These are phyloP conservation scores for Aspergillus tamarii DNA, from an alignment of 2,329 filamentous ascomycete species.

Conservation along the genomic window DNA sequence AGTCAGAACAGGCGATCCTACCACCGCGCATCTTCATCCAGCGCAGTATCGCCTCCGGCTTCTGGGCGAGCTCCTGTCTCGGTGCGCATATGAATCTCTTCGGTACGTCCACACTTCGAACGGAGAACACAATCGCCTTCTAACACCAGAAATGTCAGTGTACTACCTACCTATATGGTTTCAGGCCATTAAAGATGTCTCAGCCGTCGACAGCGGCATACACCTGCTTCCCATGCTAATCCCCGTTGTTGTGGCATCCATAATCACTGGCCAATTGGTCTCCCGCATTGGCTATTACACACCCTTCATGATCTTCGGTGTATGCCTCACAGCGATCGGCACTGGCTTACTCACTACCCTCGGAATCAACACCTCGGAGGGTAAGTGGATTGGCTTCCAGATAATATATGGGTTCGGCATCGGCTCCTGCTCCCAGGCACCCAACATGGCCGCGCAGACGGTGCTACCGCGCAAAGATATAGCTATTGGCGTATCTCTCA, in stretches of 20 bases:
- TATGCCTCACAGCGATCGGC: constrained; percentile 40
- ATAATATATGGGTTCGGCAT: constrained; percentile 38
- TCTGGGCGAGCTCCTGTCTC: constrained; percentile 15
- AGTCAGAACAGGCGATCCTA: constrained; percentile 31
- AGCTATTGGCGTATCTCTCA: constrained; percentile 37
- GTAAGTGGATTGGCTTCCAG: constrained; percentile 45
- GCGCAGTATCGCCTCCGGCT: constrained; percentile 18
- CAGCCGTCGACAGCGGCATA: constrained; percentile 49
- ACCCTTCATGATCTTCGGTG: constrained; percentile 38
- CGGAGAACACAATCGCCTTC: background rate
- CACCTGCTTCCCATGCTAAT: constrained; percentile 42
- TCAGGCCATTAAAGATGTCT: constrained; percentile 50
- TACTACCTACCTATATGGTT: constrained; percentile 52
- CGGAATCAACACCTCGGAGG: constrained; percentile 32
- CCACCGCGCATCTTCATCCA: constrained; percentile 29
- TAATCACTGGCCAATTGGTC: constrained; percentile 32
- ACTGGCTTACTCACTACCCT: constrained; percentile 47
- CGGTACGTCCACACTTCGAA: background rate
- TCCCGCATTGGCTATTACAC: constrained; percentile 41
- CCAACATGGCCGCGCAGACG: constrained; percentile 39
- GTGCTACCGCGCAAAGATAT: constrained; percentile 36
- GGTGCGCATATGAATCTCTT: background rate
- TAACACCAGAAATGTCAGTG: constrained; percentile 10
- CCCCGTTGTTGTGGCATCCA: constrained; percentile 36
- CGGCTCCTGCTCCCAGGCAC: constrained; percentile 40